Evolutionary conservation across 139 green algal genomes (phyloP).

Genomic region (Picochlorum sp.): DNA sequence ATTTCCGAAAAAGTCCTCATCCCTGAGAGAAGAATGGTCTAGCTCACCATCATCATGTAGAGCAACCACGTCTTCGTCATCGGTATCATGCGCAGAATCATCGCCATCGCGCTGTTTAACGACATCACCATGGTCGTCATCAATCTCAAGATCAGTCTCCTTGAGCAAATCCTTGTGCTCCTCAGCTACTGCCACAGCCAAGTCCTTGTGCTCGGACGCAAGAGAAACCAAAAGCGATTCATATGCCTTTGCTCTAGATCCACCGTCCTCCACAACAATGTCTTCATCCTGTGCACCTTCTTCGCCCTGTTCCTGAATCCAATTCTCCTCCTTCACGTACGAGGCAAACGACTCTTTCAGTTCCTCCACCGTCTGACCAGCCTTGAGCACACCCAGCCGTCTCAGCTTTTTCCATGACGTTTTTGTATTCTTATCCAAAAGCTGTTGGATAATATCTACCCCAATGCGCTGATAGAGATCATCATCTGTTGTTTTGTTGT

Average conservation of each 20-base stretch:
- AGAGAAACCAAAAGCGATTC: conserved; percentile 16
- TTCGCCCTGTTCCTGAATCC: too few relatives aligned
- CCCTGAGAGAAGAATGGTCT: background rate
- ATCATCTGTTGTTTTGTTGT: too few relatives aligned
- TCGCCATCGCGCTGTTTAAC: background rate
- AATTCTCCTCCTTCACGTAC: too few relatives aligned
- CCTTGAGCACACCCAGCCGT: too few relatives aligned
- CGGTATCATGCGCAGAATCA: background rate
- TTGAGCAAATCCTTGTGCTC: conserved; percentile 13
- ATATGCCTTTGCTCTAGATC: conserved; percentile 4
- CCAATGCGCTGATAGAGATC: too few relatives aligned
- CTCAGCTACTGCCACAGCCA: conserved; percentile 7
- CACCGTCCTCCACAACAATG: background rate
- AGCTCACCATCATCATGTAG: background rate
- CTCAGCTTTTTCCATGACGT: too few relatives aligned
- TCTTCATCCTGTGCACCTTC: too few relatives aligned
- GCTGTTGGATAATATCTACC: too few relatives aligned
- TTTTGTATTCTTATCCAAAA: too few relatives aligned
- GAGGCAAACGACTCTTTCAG: too few relatives aligned
- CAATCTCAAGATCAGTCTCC: conserved; percentile 16
- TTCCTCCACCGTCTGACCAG: too few relatives aligned
- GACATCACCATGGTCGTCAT: background rate
- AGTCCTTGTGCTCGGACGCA: background rate
- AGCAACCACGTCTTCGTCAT: background rate
- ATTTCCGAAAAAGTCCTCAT: too few relatives aligned